Conservation (phyloP, 495 filamentous ascomycete species). For the Tuber brumale region DNA sequence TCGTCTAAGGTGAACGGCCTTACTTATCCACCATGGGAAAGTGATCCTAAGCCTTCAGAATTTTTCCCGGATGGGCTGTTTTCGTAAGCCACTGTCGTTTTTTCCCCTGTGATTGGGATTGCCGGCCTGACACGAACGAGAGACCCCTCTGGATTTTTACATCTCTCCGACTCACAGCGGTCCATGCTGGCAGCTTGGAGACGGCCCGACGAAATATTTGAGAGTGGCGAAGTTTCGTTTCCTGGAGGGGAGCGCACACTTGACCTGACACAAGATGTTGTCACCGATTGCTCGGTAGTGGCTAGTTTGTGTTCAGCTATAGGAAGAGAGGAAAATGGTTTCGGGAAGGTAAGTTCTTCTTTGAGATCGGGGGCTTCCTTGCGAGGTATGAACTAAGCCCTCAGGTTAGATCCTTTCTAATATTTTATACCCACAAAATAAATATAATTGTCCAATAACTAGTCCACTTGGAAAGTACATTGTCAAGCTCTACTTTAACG, state of each 20-base stretch:
- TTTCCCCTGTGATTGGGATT: slow-evolving; percentile 8
- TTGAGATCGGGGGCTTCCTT: neutral
- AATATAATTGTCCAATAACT: slow-evolving; percentile 50
- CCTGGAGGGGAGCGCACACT: slow-evolving; percentile 40
- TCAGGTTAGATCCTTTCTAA: slow-evolving; percentile 56
- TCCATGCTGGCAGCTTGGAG: slow-evolving; percentile 75
- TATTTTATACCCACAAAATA: slow-evolving; percentile 67
- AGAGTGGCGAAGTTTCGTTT: slow-evolving; percentile 29
- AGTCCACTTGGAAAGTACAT: slow-evolving; percentile 84
- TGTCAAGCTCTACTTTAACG: slow-evolving; percentile 89
- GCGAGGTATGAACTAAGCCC: slow-evolving; percentile 34
- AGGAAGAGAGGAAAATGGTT: slow-evolving; percentile 57
- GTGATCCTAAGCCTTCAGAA: slow-evolving; percentile 50
- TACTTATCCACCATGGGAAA: slow-evolving; percentile 74
- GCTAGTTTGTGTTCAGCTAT: slow-evolving; percentile 84
- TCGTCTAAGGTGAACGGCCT: slow-evolving; percentile 72
- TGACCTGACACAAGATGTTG: slow-evolving; percentile 87
- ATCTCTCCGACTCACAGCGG: slow-evolving; percentile 64
- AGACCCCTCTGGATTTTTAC: slow-evolving; percentile 58
- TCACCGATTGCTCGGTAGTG: slow-evolving; percentile 94
- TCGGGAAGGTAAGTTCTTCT: slow-evolving; percentile 49
- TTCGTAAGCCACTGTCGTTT: slow-evolving; percentile 49
- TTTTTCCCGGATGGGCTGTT: slow-evolving; percentile 52
- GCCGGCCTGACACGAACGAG: slow-evolving; percentile 46
- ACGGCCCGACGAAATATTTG: slow-evolving; percentile 56